These are phyloP conservation scores for Penicillium verrucosum DNA, from an alignment of 2,329 filamentous ascomycete species.

Conservation along the genomic window DNA sequence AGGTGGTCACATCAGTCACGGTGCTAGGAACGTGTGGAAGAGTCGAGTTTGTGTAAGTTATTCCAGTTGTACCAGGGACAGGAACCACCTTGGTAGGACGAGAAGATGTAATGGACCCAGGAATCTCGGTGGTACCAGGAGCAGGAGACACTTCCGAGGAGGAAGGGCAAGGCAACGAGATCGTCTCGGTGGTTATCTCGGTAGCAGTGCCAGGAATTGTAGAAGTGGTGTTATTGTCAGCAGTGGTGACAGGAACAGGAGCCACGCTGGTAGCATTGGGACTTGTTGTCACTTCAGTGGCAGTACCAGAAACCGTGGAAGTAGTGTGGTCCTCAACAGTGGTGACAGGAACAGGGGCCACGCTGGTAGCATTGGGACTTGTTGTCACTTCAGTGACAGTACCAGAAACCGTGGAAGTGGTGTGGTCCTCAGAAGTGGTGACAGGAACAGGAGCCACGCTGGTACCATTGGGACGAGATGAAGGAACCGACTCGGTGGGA, in stretches of 20 bases:
- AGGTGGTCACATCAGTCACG: neutral
- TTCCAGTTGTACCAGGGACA: neutral
- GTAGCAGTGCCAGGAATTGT: too few relatives aligned
- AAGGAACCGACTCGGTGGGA: neutral
- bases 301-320: neutral
- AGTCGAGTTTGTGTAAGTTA: slow-evolving; percentile 3
- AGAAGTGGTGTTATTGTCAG: too few relatives aligned
- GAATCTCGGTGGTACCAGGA: neutral
- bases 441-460: neutral
- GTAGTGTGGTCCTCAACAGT: neutral
- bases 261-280: too few relatives aligned
- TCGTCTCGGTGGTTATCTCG: neutral
- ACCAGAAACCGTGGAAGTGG: neutral
- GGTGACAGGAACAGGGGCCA: neutral
- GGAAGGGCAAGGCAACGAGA: too few relatives aligned
- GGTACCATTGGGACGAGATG: neutral
- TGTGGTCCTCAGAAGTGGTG: neutral
- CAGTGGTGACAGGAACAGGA: neutral
- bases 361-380: too few relatives aligned
- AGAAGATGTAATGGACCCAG: neutral
- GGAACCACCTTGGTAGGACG: slow-evolving; percentile 1
- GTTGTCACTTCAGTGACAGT: neutral
- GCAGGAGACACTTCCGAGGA: too few relatives aligned
- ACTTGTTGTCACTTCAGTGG: neutral
- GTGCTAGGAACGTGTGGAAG: neutral